Base-by-base conservation (phyloP, 495 filamentous ascomycete species). In the Penicillium diatomitis region DNA sequence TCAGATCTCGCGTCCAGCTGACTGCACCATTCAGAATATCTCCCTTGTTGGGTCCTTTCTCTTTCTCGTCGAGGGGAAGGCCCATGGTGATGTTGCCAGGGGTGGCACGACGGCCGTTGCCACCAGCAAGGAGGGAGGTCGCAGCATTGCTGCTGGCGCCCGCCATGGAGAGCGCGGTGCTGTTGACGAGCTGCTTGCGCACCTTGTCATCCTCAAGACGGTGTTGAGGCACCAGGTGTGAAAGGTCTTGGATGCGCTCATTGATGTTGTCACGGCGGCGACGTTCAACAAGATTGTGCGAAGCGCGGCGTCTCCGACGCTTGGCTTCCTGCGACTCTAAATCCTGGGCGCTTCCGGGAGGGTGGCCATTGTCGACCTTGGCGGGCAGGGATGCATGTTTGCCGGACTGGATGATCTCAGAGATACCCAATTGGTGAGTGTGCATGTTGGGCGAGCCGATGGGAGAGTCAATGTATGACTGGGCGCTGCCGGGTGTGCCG, bases 11-110 rank as follows among this genome's bases (percentile, higher is more conserved):
- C 51, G 85, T 96, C 92, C 92, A 98, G 66, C 87, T 85, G 41
- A 98, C 92, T 10, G 92, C 86, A 31, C 92, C 92, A 62, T 97
- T 97, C 47, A 98, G 82, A 46, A 98, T 97, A 60, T 98, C 92
- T 38, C 92, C 92, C 69, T 98, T 98, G 75, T 97, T 97, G 0
- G 92, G 92, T 1, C 94, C 94, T 55, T 97, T 96, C 67, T 98
- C 92, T 57, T 97, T 98, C 52, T 98, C 92, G 56, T 98, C 92
- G 30, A 91, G 80, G 0, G 90, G 87, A 34, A 95, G 75, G 20
- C 91, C 89, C 50, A 89, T 86, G 4, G 88, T 94, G 50, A 96
- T 95, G 60, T 85, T 92, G 32, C 90, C 90, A 5, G 86, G 80
- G 6, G 71, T 78, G 11, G 92, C 92, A 42, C 92, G 80, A 49